Base-by-base conservation (phyloP, 768 basidiomycete genomes). In the Multifurca ochricompacta region DNA sequence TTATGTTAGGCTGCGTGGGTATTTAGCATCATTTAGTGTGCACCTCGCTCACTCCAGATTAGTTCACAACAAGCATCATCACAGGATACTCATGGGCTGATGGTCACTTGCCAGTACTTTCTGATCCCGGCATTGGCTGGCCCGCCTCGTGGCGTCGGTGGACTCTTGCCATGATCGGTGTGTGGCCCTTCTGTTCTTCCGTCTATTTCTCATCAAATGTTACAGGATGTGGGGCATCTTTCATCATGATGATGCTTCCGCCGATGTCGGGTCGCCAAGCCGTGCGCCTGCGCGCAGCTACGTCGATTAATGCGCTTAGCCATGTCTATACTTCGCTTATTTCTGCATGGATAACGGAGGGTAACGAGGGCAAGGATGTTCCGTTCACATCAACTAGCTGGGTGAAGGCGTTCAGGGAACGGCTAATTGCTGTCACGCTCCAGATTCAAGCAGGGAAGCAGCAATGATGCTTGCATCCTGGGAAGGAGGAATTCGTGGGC, bases 1-100 rank as follows among this genome's bases (percentile, higher is more conserved):
- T 71, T 3, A 53, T 76, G 13, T 63, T 77, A 59, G 60, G 59
- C 35, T 62, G 66, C 30, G 77, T 76, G 51, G 48, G 75, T 71
- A 39, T 44, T 36, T 6, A 28, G 3, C 19, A 27, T 10, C 11
- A 3, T 41, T 35, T 34, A 31, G 37, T 25, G 43, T 41, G 13
- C 39, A 30, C 37, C 14, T 30, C 25, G 6, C 48, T 41, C 41
- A 55, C 16, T 18, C 27, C 32, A 18, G 14, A n/a, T 37, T 63
- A 78, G 69, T 69, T 68, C 1, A 79, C 75, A 0, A 70, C 73
- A 42, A 65, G 68, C 3, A 71, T 81, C 18, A 67, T 78, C n/a
- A 65, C 77, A 3, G 80, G 80, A 1, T 82, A 80, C 61, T 74
- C 75, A 0, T 82, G 78, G 78, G 70, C 81, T 39, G 80, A 82